A percentile compares a stretch with the other conserved stretches of the same genome.
Conservation (phyloP, 352 stramenopile genomes). For the Globisporangium polare region DNA sequence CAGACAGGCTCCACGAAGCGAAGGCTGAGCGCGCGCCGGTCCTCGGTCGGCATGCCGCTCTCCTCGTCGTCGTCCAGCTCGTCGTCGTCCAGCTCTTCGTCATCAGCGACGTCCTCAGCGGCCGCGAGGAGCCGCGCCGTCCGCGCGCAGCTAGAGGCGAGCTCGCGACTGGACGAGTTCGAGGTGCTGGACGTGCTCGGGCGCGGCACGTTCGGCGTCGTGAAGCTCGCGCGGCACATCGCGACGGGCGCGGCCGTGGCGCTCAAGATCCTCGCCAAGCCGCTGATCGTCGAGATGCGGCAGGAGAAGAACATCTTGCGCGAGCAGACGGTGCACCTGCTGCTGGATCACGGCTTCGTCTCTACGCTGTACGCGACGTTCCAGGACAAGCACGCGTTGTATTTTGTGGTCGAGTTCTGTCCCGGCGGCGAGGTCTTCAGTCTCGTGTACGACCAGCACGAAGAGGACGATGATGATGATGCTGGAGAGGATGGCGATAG, state of each 20-base stretch:
- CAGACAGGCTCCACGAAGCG: slow-evolving; percentile 14
- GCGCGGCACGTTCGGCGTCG: slow-evolving; percentile 62
- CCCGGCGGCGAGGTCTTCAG: slow-evolving; percentile 83
- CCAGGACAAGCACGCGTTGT: slow-evolving; percentile 66
- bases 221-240: slow-evolving; percentile 59
- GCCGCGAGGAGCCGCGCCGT: not conserved
- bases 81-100: not conserved
- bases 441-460: slow-evolving; percentile 79
- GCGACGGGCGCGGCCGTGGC: slow-evolving; percentile 51
- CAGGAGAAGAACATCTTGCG: slow-evolving; percentile 69
- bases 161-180: slow-evolving; percentile 35
- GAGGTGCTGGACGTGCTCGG: slow-evolving; percentile 64
- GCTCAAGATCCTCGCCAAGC: slow-evolving; percentile 51
- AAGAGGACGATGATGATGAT: slow-evolving; percentile 33
- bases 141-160: slow-evolving; percentile 22
- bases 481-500: slow-evolving; percentile 14
- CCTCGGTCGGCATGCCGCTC: slow-evolving; percentile 13
- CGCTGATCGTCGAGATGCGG: slow-evolving; percentile 41
- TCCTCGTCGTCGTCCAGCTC: too few species aligned
- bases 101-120: not conserved
- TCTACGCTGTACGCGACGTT: slow-evolving; percentile 61
- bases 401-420: slow-evolving; percentile 76
- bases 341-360: slow-evolving; percentile 57
- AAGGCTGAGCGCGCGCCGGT: slow-evolving; percentile 18
- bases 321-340: slow-evolving; percentile 63